These are phyloP conservation scores for Xerophyta viscosa DNA, from an alignment of 106 monocot species.

Conservation along the genomic window DNA sequence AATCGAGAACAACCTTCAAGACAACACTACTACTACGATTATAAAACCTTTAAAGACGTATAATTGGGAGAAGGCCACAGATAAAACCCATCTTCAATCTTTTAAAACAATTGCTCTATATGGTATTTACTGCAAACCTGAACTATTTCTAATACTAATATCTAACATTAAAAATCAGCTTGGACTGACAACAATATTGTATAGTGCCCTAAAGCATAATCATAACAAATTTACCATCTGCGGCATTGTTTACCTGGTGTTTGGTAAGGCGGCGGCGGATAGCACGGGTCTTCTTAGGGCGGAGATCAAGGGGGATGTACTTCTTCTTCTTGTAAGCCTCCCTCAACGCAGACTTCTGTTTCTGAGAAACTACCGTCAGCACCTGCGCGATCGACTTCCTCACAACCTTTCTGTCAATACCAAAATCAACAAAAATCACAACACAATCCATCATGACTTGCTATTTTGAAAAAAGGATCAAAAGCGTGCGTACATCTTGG, in stretches of 20 bases:
- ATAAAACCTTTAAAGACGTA: too few species aligned
- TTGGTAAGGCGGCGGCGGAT: conserved; percentile 45
- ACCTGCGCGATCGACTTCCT: conserved; percentile 47
- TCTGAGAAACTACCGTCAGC: conserved; percentile 49
- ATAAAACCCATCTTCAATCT: too few species aligned
- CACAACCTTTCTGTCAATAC: conserved; percentile 38
- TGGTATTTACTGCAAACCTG: too few species aligned
- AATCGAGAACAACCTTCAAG: too few species aligned
- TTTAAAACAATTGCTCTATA: too few species aligned
- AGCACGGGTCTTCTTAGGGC: conserved; percentile 48
- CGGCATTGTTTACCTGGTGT: conserved; percentile 47
- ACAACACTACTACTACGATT: too few species aligned
- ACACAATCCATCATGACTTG: neutral
- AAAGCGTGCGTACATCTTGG: conserved; percentile 25
- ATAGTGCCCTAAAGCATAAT: too few species aligned
- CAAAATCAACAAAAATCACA: neutral
- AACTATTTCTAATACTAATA: too few species aligned
- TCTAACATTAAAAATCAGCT: too few species aligned
- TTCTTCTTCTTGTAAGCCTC: conserved; percentile 54
- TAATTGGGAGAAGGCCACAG: too few species aligned
- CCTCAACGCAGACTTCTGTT: conserved; percentile 48
- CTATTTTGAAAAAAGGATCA: neutral
- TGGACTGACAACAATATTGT: too few species aligned
- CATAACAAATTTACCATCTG: too few species aligned
- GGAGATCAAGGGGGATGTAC: conserved; percentile 38